phyloP scores from a whole-genome alignment of 768 basidiomycete species.

The Mycena haematopus region DNA sequence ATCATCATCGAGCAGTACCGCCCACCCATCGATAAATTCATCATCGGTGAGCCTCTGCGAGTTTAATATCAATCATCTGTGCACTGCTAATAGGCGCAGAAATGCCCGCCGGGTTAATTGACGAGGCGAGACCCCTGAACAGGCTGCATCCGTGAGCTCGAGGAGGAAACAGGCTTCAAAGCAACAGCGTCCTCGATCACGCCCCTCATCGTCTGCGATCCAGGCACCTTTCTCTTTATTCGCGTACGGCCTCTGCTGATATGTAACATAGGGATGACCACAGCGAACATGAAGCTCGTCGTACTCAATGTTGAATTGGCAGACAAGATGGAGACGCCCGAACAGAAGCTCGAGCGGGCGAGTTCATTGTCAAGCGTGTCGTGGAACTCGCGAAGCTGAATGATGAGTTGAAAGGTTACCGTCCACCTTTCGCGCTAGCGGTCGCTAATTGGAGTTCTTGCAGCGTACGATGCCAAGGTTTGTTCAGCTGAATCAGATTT shows the following conservation, averaged over 20 bases:
- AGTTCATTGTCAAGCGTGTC: conserved; percentile 78
- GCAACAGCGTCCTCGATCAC: conserved; percentile 69
- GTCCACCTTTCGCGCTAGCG: not conserved
- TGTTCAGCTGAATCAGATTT: not conserved
- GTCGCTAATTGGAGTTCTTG: not conserved
- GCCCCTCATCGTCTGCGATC: conserved; percentile 70
- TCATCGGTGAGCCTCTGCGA: conserved; percentile 61
- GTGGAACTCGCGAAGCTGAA: conserved; percentile 72
- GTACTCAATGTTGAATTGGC: conserved; percentile 71
- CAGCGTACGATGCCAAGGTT: conserved; percentile 69
- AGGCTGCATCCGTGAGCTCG: conserved; percentile 87
- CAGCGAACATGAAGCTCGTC: conserved; percentile 90
- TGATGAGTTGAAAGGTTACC: conserved; percentile 68
- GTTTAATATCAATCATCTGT: not conserved
- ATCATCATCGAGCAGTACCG: conserved; percentile 93
- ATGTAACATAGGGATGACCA: conserved; percentile 80
- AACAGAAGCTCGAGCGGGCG: conserved; percentile 86
- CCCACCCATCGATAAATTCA: conserved; percentile 79
- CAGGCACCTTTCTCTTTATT: conserved; percentile 52
- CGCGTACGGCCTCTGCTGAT: not conserved
- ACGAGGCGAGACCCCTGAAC: conserved; percentile 82
- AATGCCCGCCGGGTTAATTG: conserved; percentile 82
- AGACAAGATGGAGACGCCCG: conserved; percentile 70
- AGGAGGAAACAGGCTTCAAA: conserved; percentile 92
- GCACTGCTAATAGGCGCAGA: conserved; percentile 39